Conservation (phyloP, 2,329 filamentous ascomycete species). For the Pestalotiopsis sp. region DNA sequence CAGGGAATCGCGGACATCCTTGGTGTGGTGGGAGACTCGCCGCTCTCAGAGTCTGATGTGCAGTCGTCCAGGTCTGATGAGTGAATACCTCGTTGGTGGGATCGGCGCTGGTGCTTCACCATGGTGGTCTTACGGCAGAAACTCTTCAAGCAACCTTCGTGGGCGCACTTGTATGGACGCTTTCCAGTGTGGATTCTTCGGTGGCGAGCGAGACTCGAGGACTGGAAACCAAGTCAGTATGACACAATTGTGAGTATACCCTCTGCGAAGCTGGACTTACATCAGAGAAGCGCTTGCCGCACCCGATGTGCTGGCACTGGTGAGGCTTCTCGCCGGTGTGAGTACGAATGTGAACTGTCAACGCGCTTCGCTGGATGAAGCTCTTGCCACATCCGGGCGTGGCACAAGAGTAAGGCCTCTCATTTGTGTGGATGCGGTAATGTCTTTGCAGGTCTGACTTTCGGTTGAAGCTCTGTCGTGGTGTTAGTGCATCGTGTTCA, state of each 20-base stretch:
- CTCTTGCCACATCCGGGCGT: slow-evolving; percentile 66
- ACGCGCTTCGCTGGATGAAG: slow-evolving; percentile 71
- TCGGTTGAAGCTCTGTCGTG: slow-evolving; percentile 68
- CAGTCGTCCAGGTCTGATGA: slow-evolving; percentile 58
- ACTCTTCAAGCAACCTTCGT: slow-evolving; percentile 66
- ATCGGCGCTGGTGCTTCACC: slow-evolving; percentile 67
- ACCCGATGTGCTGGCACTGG: slow-evolving; percentile 66
- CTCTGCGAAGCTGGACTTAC: slow-evolving; percentile 44
- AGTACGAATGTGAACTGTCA: slow-evolving; percentile 72
- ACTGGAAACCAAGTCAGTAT: slow-evolving; percentile 40
- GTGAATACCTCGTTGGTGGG: slow-evolving; percentile 61
- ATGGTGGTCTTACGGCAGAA: slow-evolving; percentile 75
- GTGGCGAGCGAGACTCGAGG: slow-evolving; percentile 66
- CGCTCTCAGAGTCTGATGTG: slow-evolving; percentile 59
- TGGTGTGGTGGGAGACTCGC: slow-evolving; percentile 62
- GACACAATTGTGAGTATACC: background rate
- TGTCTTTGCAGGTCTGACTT: slow-evolving; percentile 73
- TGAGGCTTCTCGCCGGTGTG: slow-evolving; percentile 75
- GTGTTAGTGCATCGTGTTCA: slow-evolving; percentile 16
- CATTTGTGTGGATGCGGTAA: slow-evolving; percentile 73
- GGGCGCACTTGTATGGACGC: slow-evolving; percentile 65
- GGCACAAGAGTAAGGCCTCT: slow-evolving; percentile 66
- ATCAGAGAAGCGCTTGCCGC: slow-evolving; percentile 71
- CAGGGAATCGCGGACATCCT: slow-evolving; percentile 55
- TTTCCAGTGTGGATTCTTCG: slow-evolving; percentile 69